Base-by-base conservation (phyloP, 1,139 yeast species). In the Saccharomyces hybrid region DNA sequence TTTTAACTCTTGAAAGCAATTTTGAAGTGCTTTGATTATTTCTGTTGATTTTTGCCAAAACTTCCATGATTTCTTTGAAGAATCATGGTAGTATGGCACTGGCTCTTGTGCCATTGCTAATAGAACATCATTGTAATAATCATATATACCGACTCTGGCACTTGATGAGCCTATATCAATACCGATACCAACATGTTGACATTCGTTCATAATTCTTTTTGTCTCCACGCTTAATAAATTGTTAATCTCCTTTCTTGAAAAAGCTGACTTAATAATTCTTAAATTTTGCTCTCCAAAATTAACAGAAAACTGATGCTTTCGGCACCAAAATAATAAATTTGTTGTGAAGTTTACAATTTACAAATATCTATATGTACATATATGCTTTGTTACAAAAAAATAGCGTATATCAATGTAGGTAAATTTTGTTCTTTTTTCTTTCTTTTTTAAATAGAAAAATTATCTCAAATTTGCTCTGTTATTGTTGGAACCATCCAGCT, bases 141-240 rank as follows among this genome's bases (percentile, higher is more conserved):
- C 59, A 27, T 64, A 56, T 2, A 70, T 50, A 23, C 74, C 75
- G 1, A 73, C 66, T 31, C 85, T 65, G 2, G 80, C 78, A 0
- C 81, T 74, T 1, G 78, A 75, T 0, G 85, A 77, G 1, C 86
- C 86, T 1, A 81, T 69, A 64, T 82, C 86, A 4, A 81, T 72
- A 0, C 86, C 86, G 23, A 78, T 54, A 9, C 65, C 69, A 20
- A 56, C 55, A 4, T 47, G 44, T 8, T 11, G 25, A 4, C 25
- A 9, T 5, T 8, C 11, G 6, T 44, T 14, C 25, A 11, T 51
- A 27, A 31, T 20, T 32, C 11, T 16, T 13, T 5, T 7, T 50
- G 13, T 48, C 20, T 25, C n/a, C 20, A 49, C 2, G 3, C n/a
- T 9, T 9, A 25, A 20, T 14, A 25, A 6, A 34, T 20, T 20